Percentiles rank a stretch among this genome's conserved stretches.
These are phyloP conservation scores for Heracleum sosnowskyi DNA, from an alignment of 129 eudicot genomes.

Conservation along the genomic window DNA sequence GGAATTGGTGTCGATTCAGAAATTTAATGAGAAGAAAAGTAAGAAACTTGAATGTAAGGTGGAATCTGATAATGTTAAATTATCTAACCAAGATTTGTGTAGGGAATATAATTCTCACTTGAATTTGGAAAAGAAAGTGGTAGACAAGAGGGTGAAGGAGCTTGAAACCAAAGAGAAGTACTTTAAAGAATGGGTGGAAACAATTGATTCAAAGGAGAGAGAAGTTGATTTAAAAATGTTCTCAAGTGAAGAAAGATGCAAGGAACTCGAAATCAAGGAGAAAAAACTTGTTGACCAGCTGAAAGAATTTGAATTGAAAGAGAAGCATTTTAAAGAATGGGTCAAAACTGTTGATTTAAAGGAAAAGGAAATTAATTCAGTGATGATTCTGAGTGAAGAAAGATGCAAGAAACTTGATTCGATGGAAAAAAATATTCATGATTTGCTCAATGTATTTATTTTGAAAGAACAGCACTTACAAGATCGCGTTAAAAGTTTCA, in stretches of 20 bases:
- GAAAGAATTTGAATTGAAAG: slow-evolving; percentile 3
- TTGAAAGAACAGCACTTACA: background rate
- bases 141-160: slow-evolving; percentile 1
- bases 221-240: background rate
- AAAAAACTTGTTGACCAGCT: background rate
- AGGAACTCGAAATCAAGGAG: background rate
- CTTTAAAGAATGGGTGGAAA: slow-evolving; percentile 3
- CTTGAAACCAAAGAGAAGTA: slow-evolving; percentile 11
- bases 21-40: background rate
- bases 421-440: background rate
- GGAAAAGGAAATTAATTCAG: background rate
- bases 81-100: background rate
- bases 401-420: background rate
- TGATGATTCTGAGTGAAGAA: background rate
- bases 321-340: background rate
- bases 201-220: background rate
- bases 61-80: background rate
- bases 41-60: background rate
- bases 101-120: background rate
- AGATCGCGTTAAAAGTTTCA: background rate
- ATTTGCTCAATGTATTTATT: background rate
- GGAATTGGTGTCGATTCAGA: background rate
- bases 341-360: background rate
- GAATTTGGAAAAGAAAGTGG: background rate
- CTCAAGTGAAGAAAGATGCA: slow-evolving; percentile 1